These are phyloP conservation scores for Parastagonospora nodorum DNA, from an alignment of 2,329 filamentous ascomycete species.

Conservation along the genomic window DNA sequence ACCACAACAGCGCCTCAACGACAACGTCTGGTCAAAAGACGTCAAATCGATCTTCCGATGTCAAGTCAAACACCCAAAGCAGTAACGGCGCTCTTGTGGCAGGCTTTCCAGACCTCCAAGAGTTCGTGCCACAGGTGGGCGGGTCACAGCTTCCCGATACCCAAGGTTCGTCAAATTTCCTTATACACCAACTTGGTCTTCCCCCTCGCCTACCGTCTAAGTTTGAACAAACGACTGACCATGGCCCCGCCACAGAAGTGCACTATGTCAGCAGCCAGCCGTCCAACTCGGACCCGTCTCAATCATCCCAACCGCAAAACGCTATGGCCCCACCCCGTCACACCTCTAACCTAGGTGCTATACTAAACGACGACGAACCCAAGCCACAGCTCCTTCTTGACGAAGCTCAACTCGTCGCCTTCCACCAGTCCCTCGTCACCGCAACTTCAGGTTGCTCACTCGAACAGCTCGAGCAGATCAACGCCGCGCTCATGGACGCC, in stretches of 20 bases:
- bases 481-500: conserved; percentile 85
- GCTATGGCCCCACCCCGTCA: conserved; percentile 41
- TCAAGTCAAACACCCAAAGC: conserved; percentile 74
- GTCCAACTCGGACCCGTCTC: conserved; percentile 46
- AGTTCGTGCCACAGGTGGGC: conserved; percentile 54
- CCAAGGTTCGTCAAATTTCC: conserved; percentile 55
- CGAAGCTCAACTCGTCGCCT: conserved; percentile 56
- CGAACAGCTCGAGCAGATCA: conserved; percentile 94
- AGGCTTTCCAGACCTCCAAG: conserved; percentile 62
- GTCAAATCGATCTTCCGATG: conserved; percentile 72
- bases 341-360: conserved; percentile 43
- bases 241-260: conserved; percentile 29
- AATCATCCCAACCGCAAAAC: conserved; percentile 39
- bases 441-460: conserved; percentile 79
- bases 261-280: conserved; percentile 42
- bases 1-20: conserved; percentile 85
- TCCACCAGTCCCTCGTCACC: conserved; percentile 68
- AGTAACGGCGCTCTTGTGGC: conserved; percentile 64
- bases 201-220: conserved; percentile 10
- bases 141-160: conserved; percentile 69
- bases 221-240: conserved; percentile 20
- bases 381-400: conserved; percentile 52
- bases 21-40: conserved; percentile 83
- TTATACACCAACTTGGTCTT: conserved; percentile 17
- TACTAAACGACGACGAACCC: conserved; percentile 49